Percentiles rank a stretch among this genome's conserved stretches.
Conservation (phyloP, 2,329 filamentous ascomycete species). For the Teratosphaeria nubilosa region DNA sequence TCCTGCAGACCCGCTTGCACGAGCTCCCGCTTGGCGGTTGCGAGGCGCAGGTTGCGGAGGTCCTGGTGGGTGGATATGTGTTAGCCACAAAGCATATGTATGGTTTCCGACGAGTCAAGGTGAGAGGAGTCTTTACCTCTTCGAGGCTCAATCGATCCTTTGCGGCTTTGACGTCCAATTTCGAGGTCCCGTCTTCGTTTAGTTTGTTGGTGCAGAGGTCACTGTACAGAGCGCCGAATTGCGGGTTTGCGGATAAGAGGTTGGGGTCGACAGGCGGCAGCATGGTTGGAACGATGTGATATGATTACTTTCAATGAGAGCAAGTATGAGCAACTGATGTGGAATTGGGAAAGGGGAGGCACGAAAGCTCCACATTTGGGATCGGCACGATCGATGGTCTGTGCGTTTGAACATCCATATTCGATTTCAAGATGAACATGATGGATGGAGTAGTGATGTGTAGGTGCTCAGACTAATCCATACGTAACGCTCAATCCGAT, state of each 20-base stretch:
- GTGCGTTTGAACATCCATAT: background rate
- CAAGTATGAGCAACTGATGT: too few species aligned
- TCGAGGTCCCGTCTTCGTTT: slow-evolving; percentile 35
- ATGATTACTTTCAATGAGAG: background rate
- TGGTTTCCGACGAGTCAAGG: too few species aligned
- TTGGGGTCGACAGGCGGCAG: slow-evolving; percentile 31
- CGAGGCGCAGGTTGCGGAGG: slow-evolving; percentile 26
- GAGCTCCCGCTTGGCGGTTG: slow-evolving; percentile 24
- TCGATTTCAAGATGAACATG: too few species aligned
- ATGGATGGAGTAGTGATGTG: too few species aligned
- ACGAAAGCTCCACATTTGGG: background rate
- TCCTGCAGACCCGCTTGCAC: slow-evolving; percentile 26
- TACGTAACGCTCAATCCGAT: too few species aligned
- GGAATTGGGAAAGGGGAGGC: background rate
- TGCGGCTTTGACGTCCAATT: slow-evolving; percentile 30
- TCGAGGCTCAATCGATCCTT: slow-evolving; percentile 31
- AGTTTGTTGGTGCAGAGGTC: slow-evolving; percentile 35
- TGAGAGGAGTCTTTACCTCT: slow-evolving; percentile 18
- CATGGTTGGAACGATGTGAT: slow-evolving; percentile 20
- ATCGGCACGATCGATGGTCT: background rate
- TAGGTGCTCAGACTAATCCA: too few species aligned
- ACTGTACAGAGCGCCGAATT: slow-evolving; percentile 36
- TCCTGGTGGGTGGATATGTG: slow-evolving; percentile 22
- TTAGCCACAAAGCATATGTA: too few species aligned
- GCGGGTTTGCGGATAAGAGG: slow-evolving; percentile 31